Base-by-base conservation (phyloP, 805 yeast genomes). In the Clavispora vitiphila region DNA sequence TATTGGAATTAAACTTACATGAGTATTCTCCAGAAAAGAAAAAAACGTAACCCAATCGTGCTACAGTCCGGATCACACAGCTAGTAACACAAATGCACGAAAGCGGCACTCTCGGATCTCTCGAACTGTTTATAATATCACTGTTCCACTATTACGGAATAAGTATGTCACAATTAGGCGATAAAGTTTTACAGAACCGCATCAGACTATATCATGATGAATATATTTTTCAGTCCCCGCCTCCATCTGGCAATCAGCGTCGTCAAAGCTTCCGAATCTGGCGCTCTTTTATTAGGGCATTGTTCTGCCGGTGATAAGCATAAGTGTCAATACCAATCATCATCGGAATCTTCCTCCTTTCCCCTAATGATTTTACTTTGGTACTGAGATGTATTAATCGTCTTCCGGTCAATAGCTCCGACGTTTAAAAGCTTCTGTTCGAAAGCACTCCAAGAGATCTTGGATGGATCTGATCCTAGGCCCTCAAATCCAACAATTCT, bases 401-500 rank as follows among this genome's bases (percentile, higher is more conserved):
- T 66, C 34, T 55, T 62, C 32, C 66, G 55, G 22, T 55, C 53
- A 14, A 73, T 49, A 8, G 66, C 61, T 0, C 67, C 56, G 38
- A 46, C 41, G 29, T 34, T 35, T n/a, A 48, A 35, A 25, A 58
- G 43, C 21, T 31, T 46, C 8, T 38, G 37, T 53, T 84, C 90
- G 45, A 86, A 61, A 2, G 67, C 53, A 34, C 67, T 72, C 8
- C 75, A 51, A 2, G 67, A 54, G 50, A 82, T 80, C 31, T 67
- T 72, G 38, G 71, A 69, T 3, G 70, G 63, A 38, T 72, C 64
- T 26, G 57, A 53, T 22, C 79, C 76, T 34, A 86, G 62, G 24
- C 75, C 72, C 39, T 80, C 81, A 53, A 87, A 82, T 5, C 96
- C 96, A 5, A 86, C 72, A 5, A 86, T 54, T 46, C 86, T 63